A percentile compares a stretch with the other conserved stretches of the same genome.
phyloP scores from a whole-genome alignment of 805 yeast species.

The Barnettozyma pratensis region DNA sequence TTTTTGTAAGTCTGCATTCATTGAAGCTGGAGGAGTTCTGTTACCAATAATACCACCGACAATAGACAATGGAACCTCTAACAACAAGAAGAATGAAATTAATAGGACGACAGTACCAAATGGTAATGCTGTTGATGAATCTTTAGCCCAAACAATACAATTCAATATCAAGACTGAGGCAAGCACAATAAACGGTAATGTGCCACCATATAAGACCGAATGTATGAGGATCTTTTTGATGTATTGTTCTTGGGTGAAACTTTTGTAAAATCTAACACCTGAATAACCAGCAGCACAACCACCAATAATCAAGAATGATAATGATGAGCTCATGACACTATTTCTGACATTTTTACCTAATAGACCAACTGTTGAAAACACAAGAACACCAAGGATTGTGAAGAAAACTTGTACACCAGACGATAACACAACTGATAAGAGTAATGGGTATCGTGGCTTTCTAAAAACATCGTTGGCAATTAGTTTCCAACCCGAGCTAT shows the following conservation, averaged over 20 bases:
- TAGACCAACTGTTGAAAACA: conserved; percentile 51
- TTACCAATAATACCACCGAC: conserved; percentile 63
- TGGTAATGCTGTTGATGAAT: conserved; percentile 72
- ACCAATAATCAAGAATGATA: conserved; percentile 57
- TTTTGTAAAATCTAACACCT: conserved; percentile 58
- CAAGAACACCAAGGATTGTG: conserved; percentile 56
- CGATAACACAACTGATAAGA: conserved; percentile 56
- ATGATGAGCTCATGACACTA: conserved; percentile 56
- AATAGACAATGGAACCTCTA: conserved; percentile 72
- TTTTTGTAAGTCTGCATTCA: conserved; percentile 14
- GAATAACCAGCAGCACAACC: conserved; percentile 73
- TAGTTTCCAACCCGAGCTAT: conserved; percentile 46
- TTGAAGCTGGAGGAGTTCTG: conserved; percentile 17
- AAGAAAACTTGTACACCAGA: conserved; percentile 72
- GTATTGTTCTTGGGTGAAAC: conserved; percentile 36
- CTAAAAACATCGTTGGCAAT: conserved; percentile 49
- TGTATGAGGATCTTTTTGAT: conserved; percentile 10
- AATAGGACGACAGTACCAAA: conserved; percentile 66
- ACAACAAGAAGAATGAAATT: conserved; percentile 50
- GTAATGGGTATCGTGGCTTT: conserved; percentile 42
- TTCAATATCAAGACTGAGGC: conserved; percentile 52
- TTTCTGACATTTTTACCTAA: conserved; percentile 65
- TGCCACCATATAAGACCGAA: conserved; percentile 44
- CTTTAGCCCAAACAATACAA: conserved; percentile 68
- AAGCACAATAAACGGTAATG: conserved; percentile 44